Percentiles rank a stretch among this genome's conserved stretches.
Evolutionary conservation across 257 asterid genomes (phyloP).

Genomic region (Gentiana straminea): DNA sequence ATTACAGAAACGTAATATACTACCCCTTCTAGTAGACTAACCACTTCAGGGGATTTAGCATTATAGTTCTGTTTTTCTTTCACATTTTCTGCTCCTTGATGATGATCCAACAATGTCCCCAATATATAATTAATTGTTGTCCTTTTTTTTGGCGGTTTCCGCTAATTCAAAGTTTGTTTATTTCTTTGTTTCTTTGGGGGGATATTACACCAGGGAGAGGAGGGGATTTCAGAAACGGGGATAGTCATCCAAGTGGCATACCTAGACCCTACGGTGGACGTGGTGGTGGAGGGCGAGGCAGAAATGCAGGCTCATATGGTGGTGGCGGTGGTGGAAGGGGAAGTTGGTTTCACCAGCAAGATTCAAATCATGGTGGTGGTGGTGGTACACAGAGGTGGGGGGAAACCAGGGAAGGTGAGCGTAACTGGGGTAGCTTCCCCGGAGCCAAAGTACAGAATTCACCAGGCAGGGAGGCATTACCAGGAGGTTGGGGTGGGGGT

Average conservation of each 20-base stretch:
- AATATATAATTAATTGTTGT: too few relatives aligned
- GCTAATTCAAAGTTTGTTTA: not conserved
- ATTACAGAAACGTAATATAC: too few relatives aligned
- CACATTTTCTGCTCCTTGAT: too few relatives aligned
- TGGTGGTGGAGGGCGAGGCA: slow-evolving; percentile 33
- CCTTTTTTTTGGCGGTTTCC: not conserved
- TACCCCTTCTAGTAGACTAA: too few relatives aligned
- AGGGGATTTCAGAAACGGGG: slow-evolving; percentile 55
- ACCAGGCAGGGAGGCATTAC: slow-evolving; percentile 8
- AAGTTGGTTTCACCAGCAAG: slow-evolving; percentile 24
- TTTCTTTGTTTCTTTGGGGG: not conserved
- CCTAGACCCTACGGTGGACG: slow-evolving; percentile 52
- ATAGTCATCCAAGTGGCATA: slow-evolving; percentile 41
- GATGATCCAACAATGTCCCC: too few relatives aligned
- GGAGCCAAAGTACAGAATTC: slow-evolving; percentile 45
- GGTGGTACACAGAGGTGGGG: slow-evolving; percentile 16
- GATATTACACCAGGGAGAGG: slow-evolving; percentile 38
- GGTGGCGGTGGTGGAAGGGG: slow-evolving; percentile 31
- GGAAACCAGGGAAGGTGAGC: slow-evolving; percentile 11
- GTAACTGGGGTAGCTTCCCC: slow-evolving; percentile 42
- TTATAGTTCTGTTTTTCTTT: too few relatives aligned
- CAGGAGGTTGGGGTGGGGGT: slow-evolving; percentile 29
- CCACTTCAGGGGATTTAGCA: too few relatives aligned
- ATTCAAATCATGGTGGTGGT: slow-evolving; percentile 34
- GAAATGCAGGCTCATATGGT: slow-evolving; percentile 42